Percentiles rank a stretch among this genome's conserved stretches.
These are phyloP conservation scores for Trichocladium antarcticum DNA, from an alignment of 495 filamentous ascomycete genomes.

Conservation along the genomic window DNA sequence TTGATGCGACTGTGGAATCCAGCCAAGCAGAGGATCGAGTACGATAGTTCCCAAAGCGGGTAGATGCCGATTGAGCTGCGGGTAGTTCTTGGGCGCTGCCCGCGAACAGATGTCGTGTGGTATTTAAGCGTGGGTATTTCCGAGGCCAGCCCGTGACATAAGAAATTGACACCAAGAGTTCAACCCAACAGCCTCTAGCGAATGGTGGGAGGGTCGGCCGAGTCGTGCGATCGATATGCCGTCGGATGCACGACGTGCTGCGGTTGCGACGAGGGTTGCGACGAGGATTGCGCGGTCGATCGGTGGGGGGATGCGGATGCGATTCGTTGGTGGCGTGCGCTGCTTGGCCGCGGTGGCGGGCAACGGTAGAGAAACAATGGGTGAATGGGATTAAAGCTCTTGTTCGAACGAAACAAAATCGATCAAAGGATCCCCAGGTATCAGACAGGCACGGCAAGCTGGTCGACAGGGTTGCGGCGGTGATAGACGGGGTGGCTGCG, in stretches of 20 bases:
- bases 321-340: conserved; percentile 16
- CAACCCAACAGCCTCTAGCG: conserved; percentile 25
- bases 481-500: conserved; percentile 24
- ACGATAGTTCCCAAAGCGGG: background rate
- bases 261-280: background rate
- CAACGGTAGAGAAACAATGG: conserved; percentile 27
- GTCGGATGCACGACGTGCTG: conserved; percentile 14
- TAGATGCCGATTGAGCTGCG: background rate
- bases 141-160: conserved; percentile 32
- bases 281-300: conserved; percentile 3
- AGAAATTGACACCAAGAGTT: conserved; percentile 14
- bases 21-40: background rate
- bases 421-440: conserved; percentile 30
- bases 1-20: conserved; percentile 12
- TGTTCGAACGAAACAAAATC: conserved; percentile 32
- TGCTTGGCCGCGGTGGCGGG: conserved; percentile 15
- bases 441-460: conserved; percentile 21
- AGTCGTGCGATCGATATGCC: conserved; percentile 16
- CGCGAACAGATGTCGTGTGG: conserved; percentile 6
- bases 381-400: conserved; percentile 32
- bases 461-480: conserved; percentile 14
- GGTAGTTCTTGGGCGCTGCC: conserved; percentile 23
- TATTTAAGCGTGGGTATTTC: conserved; percentile 13
- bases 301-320: conserved; percentile 4
- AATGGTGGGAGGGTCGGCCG: conserved; percentile 11